Conservation (phyloP, 2,329 filamentous ascomycete species). For the Diplodia mutila region DNA sequence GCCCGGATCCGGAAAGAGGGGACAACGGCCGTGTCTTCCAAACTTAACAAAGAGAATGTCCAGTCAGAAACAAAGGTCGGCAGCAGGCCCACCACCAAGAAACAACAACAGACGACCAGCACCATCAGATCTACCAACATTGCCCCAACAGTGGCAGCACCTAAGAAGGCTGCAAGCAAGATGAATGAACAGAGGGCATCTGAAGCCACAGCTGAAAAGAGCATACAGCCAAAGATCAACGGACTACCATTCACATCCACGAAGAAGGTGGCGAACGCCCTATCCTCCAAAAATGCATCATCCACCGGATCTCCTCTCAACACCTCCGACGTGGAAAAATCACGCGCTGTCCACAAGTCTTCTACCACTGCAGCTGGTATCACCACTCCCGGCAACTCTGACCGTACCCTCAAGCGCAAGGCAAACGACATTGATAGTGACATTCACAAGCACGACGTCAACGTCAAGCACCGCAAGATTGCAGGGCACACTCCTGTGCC, state of each 20-base stretch:
- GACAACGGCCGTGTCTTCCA: neutral
- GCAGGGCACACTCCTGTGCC: conserved; percentile 37
- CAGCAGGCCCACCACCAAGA: conserved; percentile 27
- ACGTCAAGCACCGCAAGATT: conserved; percentile 39
- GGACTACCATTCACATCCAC: conserved; percentile 20
- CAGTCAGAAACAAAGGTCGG: conserved; percentile 12
- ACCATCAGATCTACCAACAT: neutral
- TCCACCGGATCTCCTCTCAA: conserved; percentile 66
- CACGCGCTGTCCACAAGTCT: conserved; percentile 45
- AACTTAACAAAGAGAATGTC: conserved; percentile 33
- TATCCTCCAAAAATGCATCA: conserved; percentile 62
- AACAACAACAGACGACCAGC: neutral
- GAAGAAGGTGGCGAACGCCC: conserved; percentile 45
- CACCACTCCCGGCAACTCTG: conserved; percentile 36
- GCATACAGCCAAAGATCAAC: conserved; percentile 19
- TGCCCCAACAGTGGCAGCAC: neutral
- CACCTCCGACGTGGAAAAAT: conserved; percentile 60
- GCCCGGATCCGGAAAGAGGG: conserved; percentile 35
- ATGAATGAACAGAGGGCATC: neutral
- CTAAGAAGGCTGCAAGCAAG: conserved; percentile 5
- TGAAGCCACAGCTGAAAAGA: neutral
- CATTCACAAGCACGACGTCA: conserved; percentile 41
- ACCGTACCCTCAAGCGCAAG: conserved; percentile 46
- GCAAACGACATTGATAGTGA: conserved; percentile 44
- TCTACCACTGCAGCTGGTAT: conserved; percentile 33